Conservation (phyloP, 192 early-diverging fungal species). For the Mortierella hygrophila region DNA sequence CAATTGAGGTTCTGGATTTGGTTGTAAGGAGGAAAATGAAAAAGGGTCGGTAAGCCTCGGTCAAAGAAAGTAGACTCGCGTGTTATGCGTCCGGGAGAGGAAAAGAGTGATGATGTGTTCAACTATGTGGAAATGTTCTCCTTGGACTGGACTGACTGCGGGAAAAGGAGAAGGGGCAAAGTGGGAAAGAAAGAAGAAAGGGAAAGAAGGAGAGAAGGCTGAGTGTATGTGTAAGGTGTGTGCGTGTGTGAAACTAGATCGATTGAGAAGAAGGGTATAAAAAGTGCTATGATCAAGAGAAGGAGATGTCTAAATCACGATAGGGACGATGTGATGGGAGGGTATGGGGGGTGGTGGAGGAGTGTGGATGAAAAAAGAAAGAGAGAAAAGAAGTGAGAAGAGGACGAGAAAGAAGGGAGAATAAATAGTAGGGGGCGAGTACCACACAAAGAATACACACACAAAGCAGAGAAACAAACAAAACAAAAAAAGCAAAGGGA, state of each 20-base stretch:
- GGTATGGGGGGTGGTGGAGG: not conserved
- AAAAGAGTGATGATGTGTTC: not conserved
- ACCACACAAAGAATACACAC: not conserved
- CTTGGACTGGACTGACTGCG: not conserved
- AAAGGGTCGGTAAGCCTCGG: too few relatives aligned
- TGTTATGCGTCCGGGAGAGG: not conserved
- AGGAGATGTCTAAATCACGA: not conserved
- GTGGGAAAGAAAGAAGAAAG: not conserved
- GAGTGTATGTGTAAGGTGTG: not conserved
- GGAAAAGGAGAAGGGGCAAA: not conserved
- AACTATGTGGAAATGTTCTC: not conserved
- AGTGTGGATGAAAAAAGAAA: not conserved
- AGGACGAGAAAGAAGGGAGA: constrained; percentile 1
- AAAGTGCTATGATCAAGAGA: not conserved
- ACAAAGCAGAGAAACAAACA: not conserved
- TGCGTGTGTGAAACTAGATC: not conserved
- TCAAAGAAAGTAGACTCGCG: not conserved
- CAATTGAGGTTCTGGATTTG: not conserved
- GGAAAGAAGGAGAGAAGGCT: not conserved
- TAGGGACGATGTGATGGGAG: not conserved
- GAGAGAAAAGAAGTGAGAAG: not conserved
- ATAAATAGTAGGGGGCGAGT: not conserved
- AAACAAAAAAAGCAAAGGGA: not conserved
- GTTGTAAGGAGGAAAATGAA: too few relatives aligned
- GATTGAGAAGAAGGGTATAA: not conserved